Evolutionary conservation across 495 filamentous ascomycete species (phyloP), one percentile per base, ranked within the genome.

Genomic region (Hypoxylon lienhwacheense): DNA sequence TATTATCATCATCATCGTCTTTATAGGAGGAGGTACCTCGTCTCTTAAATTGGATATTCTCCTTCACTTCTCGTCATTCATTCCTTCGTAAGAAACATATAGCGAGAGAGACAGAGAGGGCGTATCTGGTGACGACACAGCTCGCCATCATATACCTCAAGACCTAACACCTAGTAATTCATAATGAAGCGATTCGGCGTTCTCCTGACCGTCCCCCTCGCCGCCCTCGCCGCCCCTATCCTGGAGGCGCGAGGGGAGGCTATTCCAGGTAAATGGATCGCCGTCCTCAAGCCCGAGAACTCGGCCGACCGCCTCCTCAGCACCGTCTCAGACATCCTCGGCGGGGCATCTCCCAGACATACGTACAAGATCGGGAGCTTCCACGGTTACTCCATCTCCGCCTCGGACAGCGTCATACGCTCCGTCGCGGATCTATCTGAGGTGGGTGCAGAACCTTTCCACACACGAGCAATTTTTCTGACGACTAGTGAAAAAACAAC

Each of bases 241-340:
- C 60, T 74, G 24, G 48, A 60, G 31, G 49, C 64, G 29, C 54
- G 66, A 33, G 66, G 61, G 12, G 48, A 66, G 29, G 52, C 71
- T 29, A 65, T 82, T 12, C 68, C 72, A n/a, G 68, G 70, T 48
- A 76, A 75, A 62, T 84, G 80, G 70, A 79, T 84, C 41, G 73
- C 82, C 47, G 75, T 80, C 44, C 70, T 83, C 62, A 81, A 79
- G 47, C 70, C 73, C 11, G 36, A 47, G 14, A 57, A 35, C 28
- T 44, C 54, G 10, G 25, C 31, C 20, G 34, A 53, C 0, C 25
- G 25, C 14, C 33, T 70, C n/a, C 50, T 66, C 19, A 45, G 53
- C 16, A 61, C 58, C 31, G 39, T 70, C 12, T 47, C 35, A 29
- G 36, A 66, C 26, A 47, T 46, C 19, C 21, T 62, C 8, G 36